Conservation (phyloP, 176 grass and related monocot species). For the Oryza officinalis region DNA sequence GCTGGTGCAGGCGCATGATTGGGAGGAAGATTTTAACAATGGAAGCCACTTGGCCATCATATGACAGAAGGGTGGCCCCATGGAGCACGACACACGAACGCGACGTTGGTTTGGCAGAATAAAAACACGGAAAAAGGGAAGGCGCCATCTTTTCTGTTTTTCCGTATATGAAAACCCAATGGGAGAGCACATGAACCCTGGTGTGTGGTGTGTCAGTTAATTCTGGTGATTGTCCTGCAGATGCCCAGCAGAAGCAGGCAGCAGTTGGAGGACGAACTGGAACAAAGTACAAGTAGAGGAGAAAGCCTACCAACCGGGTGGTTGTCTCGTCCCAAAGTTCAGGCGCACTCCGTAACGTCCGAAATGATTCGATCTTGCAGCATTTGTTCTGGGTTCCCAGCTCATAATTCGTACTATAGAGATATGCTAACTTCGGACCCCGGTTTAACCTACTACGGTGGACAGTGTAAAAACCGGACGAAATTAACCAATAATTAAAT, state of each 20-base stretch:
- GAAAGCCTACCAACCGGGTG: not conserved
- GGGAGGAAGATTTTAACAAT: not conserved
- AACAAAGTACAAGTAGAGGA: not conserved
- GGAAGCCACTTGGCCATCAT: not conserved
- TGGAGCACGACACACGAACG: not conserved
- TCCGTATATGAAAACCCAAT: not conserved
- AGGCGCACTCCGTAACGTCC: not conserved
- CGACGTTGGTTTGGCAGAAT: not conserved
- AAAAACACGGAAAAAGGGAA: not conserved
- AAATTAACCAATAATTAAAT: too few species aligned
- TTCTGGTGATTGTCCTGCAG: conserved; percentile 5
- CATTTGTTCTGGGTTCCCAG: not conserved
- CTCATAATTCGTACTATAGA: not conserved
- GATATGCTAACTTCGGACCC: too few species aligned
- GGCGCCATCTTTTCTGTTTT: not conserved
- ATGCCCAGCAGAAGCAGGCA: not conserved
- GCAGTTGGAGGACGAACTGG: not conserved
- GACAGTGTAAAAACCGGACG: too few species aligned
- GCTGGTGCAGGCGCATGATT: conserved; percentile 1
- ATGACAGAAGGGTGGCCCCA: not conserved
- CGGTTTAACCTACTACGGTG: too few species aligned
- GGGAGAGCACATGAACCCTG: not conserved
- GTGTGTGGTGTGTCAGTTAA: not conserved
- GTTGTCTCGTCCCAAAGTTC: not conserved
- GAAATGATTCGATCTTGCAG: not conserved